These are phyloP conservation scores for Climacium dendroides DNA, from an alignment of 225 moss, liverwort and hornwort genomes.

Conservation along the genomic window DNA sequence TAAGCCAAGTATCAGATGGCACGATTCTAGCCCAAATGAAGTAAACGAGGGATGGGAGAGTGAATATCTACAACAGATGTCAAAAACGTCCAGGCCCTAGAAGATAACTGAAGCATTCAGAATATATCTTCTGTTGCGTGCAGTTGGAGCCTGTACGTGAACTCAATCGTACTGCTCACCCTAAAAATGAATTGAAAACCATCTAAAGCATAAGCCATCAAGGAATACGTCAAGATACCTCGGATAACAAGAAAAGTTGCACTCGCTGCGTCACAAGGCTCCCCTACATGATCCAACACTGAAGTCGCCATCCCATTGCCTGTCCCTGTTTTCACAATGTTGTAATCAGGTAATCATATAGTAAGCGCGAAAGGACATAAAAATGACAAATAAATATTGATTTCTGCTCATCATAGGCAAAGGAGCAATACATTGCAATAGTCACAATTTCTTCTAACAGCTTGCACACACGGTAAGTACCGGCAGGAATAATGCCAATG, in stretches of 20 bases:
- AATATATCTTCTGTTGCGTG: neutral
- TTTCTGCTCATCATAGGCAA: neutral
- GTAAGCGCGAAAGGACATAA: neutral
- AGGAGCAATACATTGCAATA: neutral
- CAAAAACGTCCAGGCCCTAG: neutral
- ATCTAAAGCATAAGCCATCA: neutral
- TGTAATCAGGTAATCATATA: neutral
- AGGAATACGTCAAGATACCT: slow-evolving; percentile 31
- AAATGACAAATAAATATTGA: neutral
- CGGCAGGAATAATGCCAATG: slow-evolving; percentile 63
- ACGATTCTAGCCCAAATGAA: neutral
- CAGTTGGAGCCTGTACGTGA: neutral
- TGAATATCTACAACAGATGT: neutral
- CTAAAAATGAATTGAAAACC: neutral
- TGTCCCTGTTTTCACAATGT: slow-evolving; percentile 44
- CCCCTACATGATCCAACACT: slow-evolving; percentile 55
- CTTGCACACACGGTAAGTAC: neutral
- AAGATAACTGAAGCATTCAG: neutral
- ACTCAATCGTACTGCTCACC: neutral
- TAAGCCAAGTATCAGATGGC: neutral
- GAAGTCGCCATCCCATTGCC: slow-evolving; percentile 97
- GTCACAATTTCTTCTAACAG: neutral
- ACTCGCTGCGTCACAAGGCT: slow-evolving; percentile 56
- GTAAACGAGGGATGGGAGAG: neutral
- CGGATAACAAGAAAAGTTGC: slow-evolving; percentile 79